Evolutionary conservation across 2,329 filamentous ascomycete species (phyloP), one percentile per base, ranked within the genome.

Genomic region (Penicillium brevicompactum): DNA sequence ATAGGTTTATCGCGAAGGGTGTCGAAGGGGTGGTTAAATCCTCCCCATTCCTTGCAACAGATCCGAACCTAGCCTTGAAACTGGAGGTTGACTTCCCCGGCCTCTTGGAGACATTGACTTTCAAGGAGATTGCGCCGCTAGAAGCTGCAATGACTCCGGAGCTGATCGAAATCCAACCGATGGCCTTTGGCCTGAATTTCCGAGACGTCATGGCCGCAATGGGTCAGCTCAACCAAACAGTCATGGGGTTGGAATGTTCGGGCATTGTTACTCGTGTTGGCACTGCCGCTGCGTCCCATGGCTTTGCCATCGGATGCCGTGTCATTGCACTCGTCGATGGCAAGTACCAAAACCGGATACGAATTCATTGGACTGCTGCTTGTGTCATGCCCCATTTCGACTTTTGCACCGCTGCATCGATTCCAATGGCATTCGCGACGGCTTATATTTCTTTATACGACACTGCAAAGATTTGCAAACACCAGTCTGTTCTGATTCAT

Each of bases 121-220:
- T 18, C 38, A 41, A 41, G 1, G 16, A 41, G 38, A 38, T 41
- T 18, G n/a, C 18, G 2, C 7, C 21, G 10, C 4, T 1, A 7
- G 38, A 41, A 9, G 10, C 16, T 11, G n/a, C n/a, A 18, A 21
- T 56, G 2, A 14, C 41, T 2, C 32, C 37, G 5, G 57, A 65
- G 10, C 42, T 63, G 2, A 50, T 73, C 22, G 65, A 71, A 31
- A 66, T 73, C 16, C 50, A 69, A 16, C 57, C 64, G 13, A 56
- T 59, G n/a, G 68, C 67, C 1, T 60, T 62, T 14, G 69, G 68
- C 9, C 34, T 72, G 31, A 72, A 70, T 48, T 71, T 68, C 55
- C 59, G 60, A 9, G 68, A 69, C 43, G 51, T 67, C 24, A 56
- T 67, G 55, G 54, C 62, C 44, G 57, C 59, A 18, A 52, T 66